Base-by-base conservation (phyloP, 305 asterid species). In the Fraxinus dipetala region DNA sequence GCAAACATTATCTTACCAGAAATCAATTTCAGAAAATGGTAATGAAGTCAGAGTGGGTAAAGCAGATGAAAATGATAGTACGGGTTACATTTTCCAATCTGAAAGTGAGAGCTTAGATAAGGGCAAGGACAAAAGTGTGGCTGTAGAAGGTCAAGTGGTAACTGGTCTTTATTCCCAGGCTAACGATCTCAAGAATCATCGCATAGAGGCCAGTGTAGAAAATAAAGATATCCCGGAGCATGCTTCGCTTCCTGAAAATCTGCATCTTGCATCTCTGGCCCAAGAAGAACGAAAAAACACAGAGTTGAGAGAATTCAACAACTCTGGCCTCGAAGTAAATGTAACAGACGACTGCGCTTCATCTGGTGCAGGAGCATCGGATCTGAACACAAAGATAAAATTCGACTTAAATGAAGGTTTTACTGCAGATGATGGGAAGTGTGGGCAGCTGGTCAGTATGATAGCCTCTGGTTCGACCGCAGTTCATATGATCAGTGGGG, bases 341-440 rank as follows among this genome's bases (percentile, higher is more conserved):
- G 90, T 84, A 69, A 82, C 28, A 79, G 86, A 74, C 38, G 89
- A 86, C 34, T 76, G 54, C 81, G 84, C 69, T 54, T 80, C 87
- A 30, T 28, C 81, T 79, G 59, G 24, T 69, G 85, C 61, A 8
- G 89, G 77, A 11, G 82, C 82, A 74, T 76, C 90, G 6, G 90
- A 86, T 79, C 30, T 70, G 3, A 85, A 87, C 79, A 81, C 84
- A 70, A 94, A 88, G 88, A 54, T 95, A 38, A 83, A 86, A 59
- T 95, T 95, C 65, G 99, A 95, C 86, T 88, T 95, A 84, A 95
- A 95, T 82, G 99, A 95, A 87, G 96, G 93, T 31, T 84, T 93
- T 34, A 76, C 79, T 84, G 84, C 84, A 28, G 99, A 95, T 85
- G 99, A 94, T 32, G 97, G 90, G 70, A 94, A 89, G 70, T 88